Evolutionary conservation across 2,329 filamentous ascomycete species (phyloP), one percentile per base, ranked within the genome.

Genomic region (Colletotrichum tropicale): DNA sequence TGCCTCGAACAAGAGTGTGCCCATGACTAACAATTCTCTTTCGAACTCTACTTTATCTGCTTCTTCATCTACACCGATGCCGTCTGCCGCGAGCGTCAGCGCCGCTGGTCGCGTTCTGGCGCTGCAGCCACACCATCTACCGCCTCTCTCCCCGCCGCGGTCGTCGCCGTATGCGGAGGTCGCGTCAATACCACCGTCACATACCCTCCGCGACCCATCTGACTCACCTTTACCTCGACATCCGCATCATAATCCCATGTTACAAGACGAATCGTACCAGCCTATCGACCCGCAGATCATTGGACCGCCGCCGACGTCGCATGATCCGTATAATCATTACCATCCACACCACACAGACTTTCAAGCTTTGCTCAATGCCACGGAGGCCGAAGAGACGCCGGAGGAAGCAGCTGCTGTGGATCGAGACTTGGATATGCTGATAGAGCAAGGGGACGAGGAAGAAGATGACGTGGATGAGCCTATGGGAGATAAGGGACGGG

Each of bases 271-370:
- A 18, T 77, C 75, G 9, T 89, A 89, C 80, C 88, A 91, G 69
- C 90, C 89, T 30, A 91, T 92, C 81, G 90, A 92, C 79, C 90
- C 90, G n/a, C 89, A 90, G 78, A 91, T 91, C 70, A 91, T 91
- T 78, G 87, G 85, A 61, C 87, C 88, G 67, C 79, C 84, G 28
- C 80, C 70, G 15, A 74, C 62, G 7, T 77, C 81, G 16, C 77
- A 81, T 38, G 82, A 86, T 72, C 78, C 83, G 26, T 89, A 88
- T 75, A 84, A 85, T 67, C 82, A 86, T 65, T 84, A 85, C 78
- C 81, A 85, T 71, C 71, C 74, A 16, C 74, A 76, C 13, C 71
- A 89, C 30, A 83, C 88, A 1, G 87, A 90, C 60, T 91, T 91
- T 79, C 89, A 91, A 71, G 88, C 89, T 1, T 82, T 91, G 3